Conservation (phyloP, 306 rosid species). For the Senna tora region DNA sequence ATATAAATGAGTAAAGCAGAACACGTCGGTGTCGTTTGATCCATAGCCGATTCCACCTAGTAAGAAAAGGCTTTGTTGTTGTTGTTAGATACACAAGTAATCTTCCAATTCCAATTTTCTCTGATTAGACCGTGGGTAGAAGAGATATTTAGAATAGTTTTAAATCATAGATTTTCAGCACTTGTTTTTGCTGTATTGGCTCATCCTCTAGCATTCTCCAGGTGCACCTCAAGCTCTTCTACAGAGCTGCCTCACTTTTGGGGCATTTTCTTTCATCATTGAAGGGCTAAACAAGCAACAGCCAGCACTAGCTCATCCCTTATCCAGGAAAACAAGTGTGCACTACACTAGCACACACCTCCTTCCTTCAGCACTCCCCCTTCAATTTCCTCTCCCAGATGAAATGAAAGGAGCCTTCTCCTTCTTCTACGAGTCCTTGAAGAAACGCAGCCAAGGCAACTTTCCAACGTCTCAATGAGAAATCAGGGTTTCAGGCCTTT, state of each 20-base stretch:
- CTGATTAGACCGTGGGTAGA: not conserved
- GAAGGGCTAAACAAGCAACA: conserved; percentile 94
- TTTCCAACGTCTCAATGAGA: conserved; percentile 48
- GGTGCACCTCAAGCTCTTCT: conserved; percentile 97
- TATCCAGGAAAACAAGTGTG: conserved; percentile 49
- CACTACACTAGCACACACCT: conserved; percentile 31
- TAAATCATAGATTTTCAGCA: conserved; percentile 22
- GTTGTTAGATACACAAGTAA: not conserved
- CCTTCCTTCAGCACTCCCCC: conserved; percentile 63
- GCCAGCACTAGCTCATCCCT: conserved; percentile 88
- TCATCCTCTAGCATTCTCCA: conserved; percentile 40
- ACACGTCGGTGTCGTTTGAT: too few species aligned
- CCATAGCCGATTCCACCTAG: too few species aligned
- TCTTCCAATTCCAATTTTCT: not conserved
- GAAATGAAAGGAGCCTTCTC: conserved; percentile 82
- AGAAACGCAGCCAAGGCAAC: conserved; percentile 53
- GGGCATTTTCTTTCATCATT: conserved; percentile 85
- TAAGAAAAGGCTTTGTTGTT: too few species aligned
- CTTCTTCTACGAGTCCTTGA: conserved; percentile 65
- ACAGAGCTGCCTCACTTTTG: conserved; percentile 92
- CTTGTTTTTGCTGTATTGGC: conserved; percentile 24
- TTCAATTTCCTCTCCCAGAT: conserved; percentile 76
- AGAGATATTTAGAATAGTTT: not conserved
- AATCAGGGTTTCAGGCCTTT: conserved; percentile 23
- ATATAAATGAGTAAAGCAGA: too few species aligned